Evolutionary conservation across 768 basidiomycete species (phyloP).

Genomic region (Cubamyces sp.): DNA sequence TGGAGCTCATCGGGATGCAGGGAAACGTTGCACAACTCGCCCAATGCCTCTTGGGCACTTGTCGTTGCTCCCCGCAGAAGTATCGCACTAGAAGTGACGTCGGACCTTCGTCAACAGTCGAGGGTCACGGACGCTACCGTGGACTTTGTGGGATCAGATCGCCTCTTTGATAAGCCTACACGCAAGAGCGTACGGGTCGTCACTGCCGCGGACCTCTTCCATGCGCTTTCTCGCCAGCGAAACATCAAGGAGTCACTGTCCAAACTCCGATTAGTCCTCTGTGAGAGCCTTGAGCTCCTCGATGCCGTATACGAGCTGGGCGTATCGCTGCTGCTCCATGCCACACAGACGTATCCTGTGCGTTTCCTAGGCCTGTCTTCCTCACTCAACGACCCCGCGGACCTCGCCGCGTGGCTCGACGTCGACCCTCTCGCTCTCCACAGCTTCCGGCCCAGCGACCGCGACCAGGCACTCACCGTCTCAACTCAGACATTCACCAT

Average conservation of each 20-base stretch:
- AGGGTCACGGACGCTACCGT: constrained; percentile 45
- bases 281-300: constrained; percentile 86
- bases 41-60: constrained; percentile 57
- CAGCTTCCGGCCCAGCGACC: constrained; percentile 80
- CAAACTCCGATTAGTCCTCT: constrained; percentile 68
- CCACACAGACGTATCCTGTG: constrained; percentile 61
- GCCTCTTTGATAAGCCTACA: constrained; percentile 41
- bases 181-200: constrained; percentile 57
- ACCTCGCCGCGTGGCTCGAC: constrained; percentile 83
- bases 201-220: constrained; percentile 56
- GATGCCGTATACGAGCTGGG: constrained; percentile 82
- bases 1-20: constrained; percentile 42
- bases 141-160: constrained; percentile 36
- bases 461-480: constrained; percentile 76
- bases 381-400: constrained; percentile 79
- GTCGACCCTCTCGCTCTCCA: constrained; percentile 66
- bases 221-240: constrained; percentile 42
- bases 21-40: constrained; percentile 51
- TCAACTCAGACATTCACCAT: constrained; percentile 81
- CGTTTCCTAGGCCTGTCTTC: constrained; percentile 79
- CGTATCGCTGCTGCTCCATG: constrained; percentile 70
- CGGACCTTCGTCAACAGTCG: constrained; percentile 52
- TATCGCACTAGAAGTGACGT: constrained; percentile 56
- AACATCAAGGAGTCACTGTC: constrained; percentile 31
- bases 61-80: constrained; percentile 64